phyloP scores from a whole-genome alignment of 768 basidiomycete species.

The Trametes coccinea region DNA sequence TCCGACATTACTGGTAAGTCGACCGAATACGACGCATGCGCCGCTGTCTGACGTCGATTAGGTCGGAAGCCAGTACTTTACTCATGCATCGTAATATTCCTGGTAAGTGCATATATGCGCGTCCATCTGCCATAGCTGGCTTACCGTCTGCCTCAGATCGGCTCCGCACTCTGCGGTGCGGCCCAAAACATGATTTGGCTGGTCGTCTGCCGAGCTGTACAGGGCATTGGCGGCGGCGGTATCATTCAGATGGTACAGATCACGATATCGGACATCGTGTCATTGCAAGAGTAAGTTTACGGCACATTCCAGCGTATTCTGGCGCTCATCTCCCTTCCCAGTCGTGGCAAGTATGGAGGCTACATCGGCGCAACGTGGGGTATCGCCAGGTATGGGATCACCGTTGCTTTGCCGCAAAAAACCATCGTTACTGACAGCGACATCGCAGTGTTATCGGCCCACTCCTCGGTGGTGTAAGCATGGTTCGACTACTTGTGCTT shows the following conservation, averaged over 20 bases:
- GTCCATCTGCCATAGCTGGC: neutral
- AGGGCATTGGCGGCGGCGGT: constrained; percentile 83
- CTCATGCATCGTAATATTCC: constrained; percentile 61
- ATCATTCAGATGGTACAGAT: constrained; percentile 78
- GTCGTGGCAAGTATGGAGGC: constrained; percentile 79
- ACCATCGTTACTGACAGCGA: neutral
- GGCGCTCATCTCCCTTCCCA: constrained; percentile 26
- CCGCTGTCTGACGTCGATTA: constrained; percentile 20
- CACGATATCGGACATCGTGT: constrained; percentile 80
- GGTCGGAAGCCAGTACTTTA: constrained; percentile 75
- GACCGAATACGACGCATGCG: constrained; percentile 27
- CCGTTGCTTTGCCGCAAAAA: neutral
- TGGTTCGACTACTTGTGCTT: neutral
- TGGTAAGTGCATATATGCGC: constrained; percentile 43
- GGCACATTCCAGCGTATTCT: neutral
- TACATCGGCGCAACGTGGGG: constrained; percentile 83
- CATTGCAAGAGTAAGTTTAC: constrained; percentile 64
- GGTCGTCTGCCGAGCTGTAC: constrained; percentile 72
- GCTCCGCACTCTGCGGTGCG: constrained; percentile 79
- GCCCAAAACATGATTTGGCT: constrained; percentile 81
- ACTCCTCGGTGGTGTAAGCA: constrained; percentile 75
- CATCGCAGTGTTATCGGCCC: constrained; percentile 64
- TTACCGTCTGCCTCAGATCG: constrained; percentile 46
- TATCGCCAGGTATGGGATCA: constrained; percentile 45
- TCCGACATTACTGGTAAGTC: constrained; percentile 54